Conservation (phyloP, 2,329 filamentous ascomycete genomes). For the Talaromyces marneffei region DNA sequence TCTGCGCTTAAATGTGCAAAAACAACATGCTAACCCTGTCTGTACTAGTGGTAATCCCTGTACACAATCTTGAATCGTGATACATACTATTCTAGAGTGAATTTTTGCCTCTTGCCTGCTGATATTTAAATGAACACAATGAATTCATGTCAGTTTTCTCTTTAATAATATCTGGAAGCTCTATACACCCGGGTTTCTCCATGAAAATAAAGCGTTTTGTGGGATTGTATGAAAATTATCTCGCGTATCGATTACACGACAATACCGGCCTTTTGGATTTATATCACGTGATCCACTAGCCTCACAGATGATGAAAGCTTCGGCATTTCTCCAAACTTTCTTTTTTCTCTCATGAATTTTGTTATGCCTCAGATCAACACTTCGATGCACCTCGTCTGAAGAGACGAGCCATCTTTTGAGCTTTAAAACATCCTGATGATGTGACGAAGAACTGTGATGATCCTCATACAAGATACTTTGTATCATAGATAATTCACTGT, state of each 20-base stretch:
- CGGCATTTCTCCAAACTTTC: background rate
- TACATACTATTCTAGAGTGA: background rate
- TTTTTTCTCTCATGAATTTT: background rate
- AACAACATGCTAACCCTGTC: slow-evolving; percentile 7
- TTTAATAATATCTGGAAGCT: background rate
- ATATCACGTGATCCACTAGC: slow-evolving; percentile 12
- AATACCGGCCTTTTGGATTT: background rate
- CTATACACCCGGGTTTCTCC: background rate
- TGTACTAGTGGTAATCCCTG: slow-evolving; percentile 6
- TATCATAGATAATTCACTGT: background rate
- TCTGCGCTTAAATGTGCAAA: background rate
- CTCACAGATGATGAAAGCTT: background rate
- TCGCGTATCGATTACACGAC: background rate
- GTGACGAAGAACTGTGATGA: background rate
- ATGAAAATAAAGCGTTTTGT: no score
- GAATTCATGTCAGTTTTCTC: background rate
- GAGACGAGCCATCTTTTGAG: background rate
- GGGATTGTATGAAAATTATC: background rate
- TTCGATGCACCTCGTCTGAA: background rate
- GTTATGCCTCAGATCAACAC: background rate
- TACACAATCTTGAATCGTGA: background rate
- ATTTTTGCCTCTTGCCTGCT: background rate
- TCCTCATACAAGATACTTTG: background rate
- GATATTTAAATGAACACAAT: background rate
- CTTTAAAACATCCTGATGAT: background rate